Base-by-base conservation (phyloP, 495 filamentous ascomycete species). In the Delitschia confertaspora region DNA sequence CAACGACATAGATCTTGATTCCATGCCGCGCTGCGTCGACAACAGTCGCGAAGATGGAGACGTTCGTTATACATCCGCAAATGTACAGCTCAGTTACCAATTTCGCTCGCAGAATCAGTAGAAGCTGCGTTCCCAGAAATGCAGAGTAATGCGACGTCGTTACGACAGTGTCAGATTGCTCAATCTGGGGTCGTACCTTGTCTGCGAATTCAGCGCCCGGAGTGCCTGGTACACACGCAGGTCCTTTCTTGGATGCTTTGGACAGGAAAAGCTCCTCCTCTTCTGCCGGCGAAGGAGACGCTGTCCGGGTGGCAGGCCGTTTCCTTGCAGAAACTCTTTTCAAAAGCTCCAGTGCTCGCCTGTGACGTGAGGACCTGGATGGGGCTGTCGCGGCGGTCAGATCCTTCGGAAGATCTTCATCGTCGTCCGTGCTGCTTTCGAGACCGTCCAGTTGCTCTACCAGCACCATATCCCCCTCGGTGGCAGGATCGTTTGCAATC, bases 51-150 rank as follows among this genome's bases (percentile, higher is more conserved):
- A 88, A 91, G 21, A 96, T 78, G 17, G 87, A 88, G 21, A 86
- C 69, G 60, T 95, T 95, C 10, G 83, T 88, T 25, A 89, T 67
- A n/a, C 82, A 75, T 9, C 91, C 91, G 54, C 87, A 94, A 4
- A 98, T 72, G 57, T 83, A 95, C n/a, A 98, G 63, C 55, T 95
- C 82, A 1, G 87, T 95, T 31, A 95, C 75, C 31, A 98, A 78
- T 16, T 76, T 80, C 4, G 76, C 74, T 10, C 87, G 79, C 33
- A 94, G 67, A 6, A 74, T 71, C 27, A 80, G 65, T 17, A 95
- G 71, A 11, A 94, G 70, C 21, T 71, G 69, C 0, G 81, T 81
- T 11, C 77, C 77, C 48, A 76, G 78, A 55, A 98, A 82, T 13
- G 91, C 89, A 6, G 91, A 95, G 62, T 96, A 96, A 53, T 83